Evolutionary conservation across 768 basidiomycete genomes (phyloP).

Genomic region (Lentinula guzmanii): DNA sequence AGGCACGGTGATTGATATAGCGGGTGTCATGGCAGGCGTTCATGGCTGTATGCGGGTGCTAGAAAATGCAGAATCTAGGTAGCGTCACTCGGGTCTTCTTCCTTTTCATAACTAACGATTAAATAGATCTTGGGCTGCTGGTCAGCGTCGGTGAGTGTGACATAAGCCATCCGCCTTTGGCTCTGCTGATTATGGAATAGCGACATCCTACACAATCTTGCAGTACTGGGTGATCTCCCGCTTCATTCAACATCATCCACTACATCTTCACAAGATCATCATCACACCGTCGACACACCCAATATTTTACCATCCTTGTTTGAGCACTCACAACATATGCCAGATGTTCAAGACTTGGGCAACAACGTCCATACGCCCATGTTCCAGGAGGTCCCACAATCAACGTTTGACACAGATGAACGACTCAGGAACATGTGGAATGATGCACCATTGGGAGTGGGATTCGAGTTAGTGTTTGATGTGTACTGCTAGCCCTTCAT

Average conservation of each 20-base stretch:
- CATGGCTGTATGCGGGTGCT: not conserved
- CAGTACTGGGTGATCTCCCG: not conserved
- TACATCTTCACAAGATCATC: not conserved
- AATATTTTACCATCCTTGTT: too few species aligned
- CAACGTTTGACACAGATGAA: not conserved
- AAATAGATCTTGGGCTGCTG: not conserved
- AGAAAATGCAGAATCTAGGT: constrained; percentile 3
- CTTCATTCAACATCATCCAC: not conserved
- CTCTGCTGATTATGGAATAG: not conserved
- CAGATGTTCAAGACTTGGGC: not conserved
- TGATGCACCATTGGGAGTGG: constrained; percentile 2
- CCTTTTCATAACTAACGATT: not conserved
- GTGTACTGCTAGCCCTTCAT: too few species aligned
- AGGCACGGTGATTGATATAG: not conserved
- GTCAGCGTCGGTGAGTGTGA: not conserved
- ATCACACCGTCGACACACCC: not conserved
- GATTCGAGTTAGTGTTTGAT: not conserved
- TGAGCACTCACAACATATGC: not conserved
- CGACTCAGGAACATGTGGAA: not conserved
- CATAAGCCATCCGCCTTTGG: not conserved
- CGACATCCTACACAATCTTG: not conserved
- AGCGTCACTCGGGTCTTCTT: not conserved
- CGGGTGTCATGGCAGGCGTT: not conserved
- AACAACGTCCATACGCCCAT: not conserved
- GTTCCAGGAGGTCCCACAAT: not conserved